These are phyloP conservation scores for Alternaria gansuensis DNA, from an alignment of 2,329 filamentous ascomycete genomes.

Conservation along the genomic window DNA sequence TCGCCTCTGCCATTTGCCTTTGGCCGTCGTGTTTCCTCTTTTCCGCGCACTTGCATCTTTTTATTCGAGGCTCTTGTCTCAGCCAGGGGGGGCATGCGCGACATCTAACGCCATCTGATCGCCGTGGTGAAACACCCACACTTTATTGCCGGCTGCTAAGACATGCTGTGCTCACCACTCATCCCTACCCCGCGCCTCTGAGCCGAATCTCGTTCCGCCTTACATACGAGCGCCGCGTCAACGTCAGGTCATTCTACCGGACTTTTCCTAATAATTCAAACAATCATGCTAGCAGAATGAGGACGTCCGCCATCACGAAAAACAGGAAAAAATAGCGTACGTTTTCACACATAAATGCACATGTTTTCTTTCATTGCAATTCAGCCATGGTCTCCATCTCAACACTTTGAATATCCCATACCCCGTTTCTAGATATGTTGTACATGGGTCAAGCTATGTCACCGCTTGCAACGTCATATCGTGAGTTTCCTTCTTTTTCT, in stretches of 20 bases:
- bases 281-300: not conserved
- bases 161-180: constrained; percentile 11
- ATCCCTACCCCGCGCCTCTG: constrained; percentile 14
- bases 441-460: constrained; percentile 45
- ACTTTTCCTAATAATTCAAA: constrained; percentile 5
- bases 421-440: constrained; percentile 42
- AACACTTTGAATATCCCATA: not conserved
- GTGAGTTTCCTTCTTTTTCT: constrained; percentile 46
- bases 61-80: constrained; percentile 1
- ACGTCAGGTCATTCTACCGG: constrained; percentile 8
- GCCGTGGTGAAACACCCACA: constrained; percentile 19
- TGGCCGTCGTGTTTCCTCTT: not conserved
- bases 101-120: constrained; percentile 8
- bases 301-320: not conserved
- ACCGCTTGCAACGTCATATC: constrained; percentile 53
- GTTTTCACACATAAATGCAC: not conserved
- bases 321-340: not conserved
- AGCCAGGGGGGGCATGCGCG: constrained; percentile 5
- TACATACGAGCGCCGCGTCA: constrained; percentile 17
- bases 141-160: constrained; percentile 7
- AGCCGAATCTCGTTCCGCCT: constrained; percentile 6
- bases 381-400: not conserved
- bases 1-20: not conserved
- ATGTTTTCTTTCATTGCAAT: not conserved
- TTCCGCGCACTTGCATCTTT: not conserved